Evolutionary conservation across 345 rosid species (phyloP).

Genomic region (Erodium maritimum): DNA sequence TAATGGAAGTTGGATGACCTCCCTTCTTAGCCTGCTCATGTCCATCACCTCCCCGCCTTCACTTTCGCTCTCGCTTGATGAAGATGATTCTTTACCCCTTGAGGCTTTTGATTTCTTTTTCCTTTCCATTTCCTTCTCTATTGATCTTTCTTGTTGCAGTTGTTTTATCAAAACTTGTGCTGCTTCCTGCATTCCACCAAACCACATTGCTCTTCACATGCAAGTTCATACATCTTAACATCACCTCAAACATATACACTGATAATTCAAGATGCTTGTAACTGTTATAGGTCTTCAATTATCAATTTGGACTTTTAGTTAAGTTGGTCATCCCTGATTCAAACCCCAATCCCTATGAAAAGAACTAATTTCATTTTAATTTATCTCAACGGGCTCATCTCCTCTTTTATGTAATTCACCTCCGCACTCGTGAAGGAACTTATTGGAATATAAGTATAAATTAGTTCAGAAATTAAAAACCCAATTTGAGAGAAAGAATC

Average conservation of each 20-base stretch:
- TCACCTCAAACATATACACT: not conserved
- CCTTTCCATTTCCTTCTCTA: slow-evolving; percentile 44
- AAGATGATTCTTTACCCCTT: slow-evolving; percentile 24
- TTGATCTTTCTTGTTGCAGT: slow-evolving; percentile 38
- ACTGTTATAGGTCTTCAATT: no score
- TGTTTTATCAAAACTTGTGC: slow-evolving; percentile 38
- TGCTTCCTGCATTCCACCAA: slow-evolving; percentile 35
- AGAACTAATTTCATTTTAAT: no score
- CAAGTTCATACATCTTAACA: not conserved
- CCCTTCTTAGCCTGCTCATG: slow-evolving; percentile 30
- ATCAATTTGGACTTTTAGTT: no score
- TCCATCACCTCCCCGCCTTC: slow-evolving; percentile 39
- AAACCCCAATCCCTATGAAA: no score
- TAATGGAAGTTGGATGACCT: slow-evolving; percentile 1
- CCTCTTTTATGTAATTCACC: no score
- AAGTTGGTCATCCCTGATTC: no score
- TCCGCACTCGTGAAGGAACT: no score
- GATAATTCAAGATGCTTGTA: no score
- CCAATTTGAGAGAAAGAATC: not conserved
- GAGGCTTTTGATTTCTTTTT: slow-evolving; percentile 34
- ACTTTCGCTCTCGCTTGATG: slow-evolving; percentile 32
- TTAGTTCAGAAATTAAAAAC: no score
- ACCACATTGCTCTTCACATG: not conserved
- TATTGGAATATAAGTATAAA: no score
- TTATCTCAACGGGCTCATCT: no score